A percentile compares a stretch with the other conserved stretches of the same genome.
Conservation (phyloP, 352 stramenopile species). For the Phytophthora pisi region DNA sequence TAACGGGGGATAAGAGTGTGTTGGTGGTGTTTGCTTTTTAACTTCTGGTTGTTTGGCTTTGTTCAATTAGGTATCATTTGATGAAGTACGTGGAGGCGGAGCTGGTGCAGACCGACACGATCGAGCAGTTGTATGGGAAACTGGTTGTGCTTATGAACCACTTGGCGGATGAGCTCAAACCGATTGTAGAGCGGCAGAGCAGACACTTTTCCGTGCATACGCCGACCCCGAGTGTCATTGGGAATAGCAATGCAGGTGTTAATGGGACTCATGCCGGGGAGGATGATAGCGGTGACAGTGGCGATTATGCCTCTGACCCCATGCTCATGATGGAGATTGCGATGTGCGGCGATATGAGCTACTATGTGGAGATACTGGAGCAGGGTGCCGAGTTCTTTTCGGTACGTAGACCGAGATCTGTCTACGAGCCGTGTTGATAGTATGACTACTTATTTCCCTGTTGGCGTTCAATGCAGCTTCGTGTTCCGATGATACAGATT, state of each 20-base stretch:
- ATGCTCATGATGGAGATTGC: conserved; percentile 43
- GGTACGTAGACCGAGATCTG: conserved; percentile 34
- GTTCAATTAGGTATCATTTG: conserved; percentile 51
- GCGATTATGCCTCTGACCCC: conserved; percentile 25
- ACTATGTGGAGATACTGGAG: conserved; percentile 76
- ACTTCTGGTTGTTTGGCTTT: neutral
- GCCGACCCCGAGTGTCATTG: conserved; percentile 21
- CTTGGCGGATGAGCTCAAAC: conserved; percentile 58
- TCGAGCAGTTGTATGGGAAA: conserved; percentile 70
- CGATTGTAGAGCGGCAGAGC: conserved; percentile 43
- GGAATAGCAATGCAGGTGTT: neutral
- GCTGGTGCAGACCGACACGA: conserved; percentile 56
- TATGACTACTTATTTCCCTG: neutral
- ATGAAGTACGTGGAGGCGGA: conserved; percentile 73
- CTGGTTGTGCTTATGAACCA: conserved; percentile 65
- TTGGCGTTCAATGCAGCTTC: conserved; percentile 45
- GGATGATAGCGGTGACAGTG: conserved; percentile 2
- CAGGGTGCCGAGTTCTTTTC: conserved; percentile 82
- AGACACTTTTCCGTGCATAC: conserved; percentile 37
- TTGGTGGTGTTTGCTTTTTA: neutral
- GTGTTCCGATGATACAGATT: conserved; percentile 70
- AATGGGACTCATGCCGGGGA: conserved; percentile 16
- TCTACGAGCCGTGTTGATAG: neutral
- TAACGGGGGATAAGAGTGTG: too few species aligned
- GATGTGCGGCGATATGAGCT: conserved; percentile 67